phyloP scores from a whole-genome alignment of 1,139 yeast genomes.

The Meyerozyma carpophila region DNA sequence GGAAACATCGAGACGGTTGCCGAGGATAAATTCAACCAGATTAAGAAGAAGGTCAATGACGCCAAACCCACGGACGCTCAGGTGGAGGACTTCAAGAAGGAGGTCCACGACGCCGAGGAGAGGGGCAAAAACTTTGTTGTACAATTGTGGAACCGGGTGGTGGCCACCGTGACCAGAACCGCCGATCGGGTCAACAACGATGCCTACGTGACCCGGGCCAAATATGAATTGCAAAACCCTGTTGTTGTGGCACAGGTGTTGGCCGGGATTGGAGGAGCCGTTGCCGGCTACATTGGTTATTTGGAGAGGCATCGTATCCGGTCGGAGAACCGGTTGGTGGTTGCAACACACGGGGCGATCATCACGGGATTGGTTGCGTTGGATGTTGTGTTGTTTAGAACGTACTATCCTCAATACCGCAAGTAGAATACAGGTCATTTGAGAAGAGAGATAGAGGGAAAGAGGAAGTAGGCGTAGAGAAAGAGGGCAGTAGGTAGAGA shows the following conservation, averaged over 20 bases:
- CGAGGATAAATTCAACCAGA: slow-evolving; percentile 24
- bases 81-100: slow-evolving; percentile 14
- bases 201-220: neutral
- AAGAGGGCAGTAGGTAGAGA: neutral
- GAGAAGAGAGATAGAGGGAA: neutral
- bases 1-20: slow-evolving; percentile 24
- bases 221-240: slow-evolving; percentile 51
- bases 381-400: slow-evolving; percentile 50
- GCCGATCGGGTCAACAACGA: neutral
- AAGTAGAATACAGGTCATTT: slow-evolving; percentile 19
- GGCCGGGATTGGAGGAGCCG: slow-evolving; percentile 44
- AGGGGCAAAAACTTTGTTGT: slow-evolving; percentile 18
- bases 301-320: slow-evolving; percentile 51
- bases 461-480: too few relatives aligned
- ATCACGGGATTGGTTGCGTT: slow-evolving; percentile 50
- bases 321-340: slow-evolving; percentile 39
- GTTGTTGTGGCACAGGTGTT: slow-evolving; percentile 53
- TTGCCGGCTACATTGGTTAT: slow-evolving; percentile 47
- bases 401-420: slow-evolving; percentile 47
- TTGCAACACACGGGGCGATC: slow-evolving; percentile 49
- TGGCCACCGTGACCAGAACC: neutral
- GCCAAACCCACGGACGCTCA: slow-evolving; percentile 7
- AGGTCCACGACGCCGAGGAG: slow-evolving; percentile 22
- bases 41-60: slow-evolving; percentile 17
- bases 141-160: slow-evolving; percentile 8